phyloP scores from a whole-genome alignment of 495 filamentous ascomycete genomes.

The Penicillium cataractarum region DNA sequence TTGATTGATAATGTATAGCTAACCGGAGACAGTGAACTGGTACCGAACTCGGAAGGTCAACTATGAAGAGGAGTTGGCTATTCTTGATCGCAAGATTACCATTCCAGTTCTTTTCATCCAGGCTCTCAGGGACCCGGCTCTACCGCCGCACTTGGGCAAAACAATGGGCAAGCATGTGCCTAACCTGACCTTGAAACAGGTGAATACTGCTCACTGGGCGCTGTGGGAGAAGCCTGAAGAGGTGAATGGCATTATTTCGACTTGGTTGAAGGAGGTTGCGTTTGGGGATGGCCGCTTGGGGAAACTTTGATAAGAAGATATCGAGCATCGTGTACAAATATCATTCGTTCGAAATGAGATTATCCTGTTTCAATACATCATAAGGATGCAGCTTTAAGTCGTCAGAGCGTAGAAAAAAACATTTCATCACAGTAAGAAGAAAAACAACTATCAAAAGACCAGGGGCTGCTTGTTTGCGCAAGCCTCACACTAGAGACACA shows the following conservation, averaged over 20 bases:
- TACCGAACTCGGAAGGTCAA: constrained; percentile 75
- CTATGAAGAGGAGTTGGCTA: constrained; percentile 70
- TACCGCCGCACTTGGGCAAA: constrained; percentile 66
- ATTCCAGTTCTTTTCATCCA: constrained; percentile 75
- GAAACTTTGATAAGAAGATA: constrained; percentile 22
- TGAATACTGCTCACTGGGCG: constrained; percentile 72
- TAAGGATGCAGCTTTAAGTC: neutral
- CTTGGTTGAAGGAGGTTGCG: constrained; percentile 51
- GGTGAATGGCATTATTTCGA: constrained; percentile 50
- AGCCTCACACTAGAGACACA: neutral
- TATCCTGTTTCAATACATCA: neutral
- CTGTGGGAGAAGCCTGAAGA: constrained; percentile 65
- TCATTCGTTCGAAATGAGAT: neutral
- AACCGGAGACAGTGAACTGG: constrained; percentile 65
- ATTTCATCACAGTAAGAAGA: neutral
- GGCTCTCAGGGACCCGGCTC: constrained; percentile 66
- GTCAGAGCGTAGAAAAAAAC: constrained; percentile 4
- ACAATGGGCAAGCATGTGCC: constrained; percentile 70
- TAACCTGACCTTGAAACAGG: constrained; percentile 58
- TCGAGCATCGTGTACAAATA: too few species aligned
- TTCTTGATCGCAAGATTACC: constrained; percentile 54
- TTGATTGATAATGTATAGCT: neutral
- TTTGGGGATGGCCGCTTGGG: constrained; percentile 24
- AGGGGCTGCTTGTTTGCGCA: neutral
- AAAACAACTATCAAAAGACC: neutral